Evolutionary conservation across 1,284 basidiomycete species (phyloP).

Genomic region (Pascua guehoae): DNA sequence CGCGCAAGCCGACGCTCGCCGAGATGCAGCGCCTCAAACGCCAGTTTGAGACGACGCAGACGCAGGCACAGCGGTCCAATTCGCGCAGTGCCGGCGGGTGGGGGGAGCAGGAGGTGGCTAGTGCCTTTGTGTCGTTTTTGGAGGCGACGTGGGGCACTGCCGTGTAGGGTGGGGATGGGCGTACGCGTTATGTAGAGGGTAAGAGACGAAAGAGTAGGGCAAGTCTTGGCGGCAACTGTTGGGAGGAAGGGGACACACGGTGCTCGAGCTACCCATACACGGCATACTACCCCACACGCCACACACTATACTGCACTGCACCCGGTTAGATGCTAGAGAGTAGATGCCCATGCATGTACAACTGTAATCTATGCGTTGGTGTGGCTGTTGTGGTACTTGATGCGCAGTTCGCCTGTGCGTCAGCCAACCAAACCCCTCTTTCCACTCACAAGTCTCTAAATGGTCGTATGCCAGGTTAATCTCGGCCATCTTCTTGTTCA

Average conservation of each 20-base stretch:
- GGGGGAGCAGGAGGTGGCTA: constrained; percentile 66
- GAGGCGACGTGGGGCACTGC: constrained; percentile 57
- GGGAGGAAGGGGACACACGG: too few relatives aligned
- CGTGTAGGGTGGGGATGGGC: background rate
- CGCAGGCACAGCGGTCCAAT: constrained; percentile 77
- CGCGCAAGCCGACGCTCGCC: constrained; percentile 68
- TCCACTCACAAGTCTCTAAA: constrained; percentile 11
- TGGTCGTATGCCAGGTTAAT: constrained; percentile 15
- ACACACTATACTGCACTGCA: too few relatives aligned
- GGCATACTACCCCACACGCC: too few relatives aligned
- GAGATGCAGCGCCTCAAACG: constrained; percentile 82
- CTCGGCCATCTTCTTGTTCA: constrained; percentile 3
- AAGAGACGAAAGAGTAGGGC: too few relatives aligned
- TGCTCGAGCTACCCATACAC: too few relatives aligned
- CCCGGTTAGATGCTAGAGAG: too few relatives aligned
- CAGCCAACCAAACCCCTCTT: background rate
- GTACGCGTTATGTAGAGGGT: background rate
- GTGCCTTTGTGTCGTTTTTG: constrained; percentile 73
- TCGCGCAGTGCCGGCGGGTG: constrained; percentile 78
- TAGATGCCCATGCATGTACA: too few relatives aligned
- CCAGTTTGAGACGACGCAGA: constrained; percentile 80
- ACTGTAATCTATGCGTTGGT: background rate
- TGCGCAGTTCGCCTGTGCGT: constrained; percentile 1
- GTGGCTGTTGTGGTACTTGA: constrained; percentile 1
- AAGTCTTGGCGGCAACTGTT: too few relatives aligned